Percentiles rank a stretch among this genome's conserved stretches.
phyloP scores from a whole-genome alignment of 495 filamentous ascomycete genomes.

The Neohortaea acidophila region DNA sequence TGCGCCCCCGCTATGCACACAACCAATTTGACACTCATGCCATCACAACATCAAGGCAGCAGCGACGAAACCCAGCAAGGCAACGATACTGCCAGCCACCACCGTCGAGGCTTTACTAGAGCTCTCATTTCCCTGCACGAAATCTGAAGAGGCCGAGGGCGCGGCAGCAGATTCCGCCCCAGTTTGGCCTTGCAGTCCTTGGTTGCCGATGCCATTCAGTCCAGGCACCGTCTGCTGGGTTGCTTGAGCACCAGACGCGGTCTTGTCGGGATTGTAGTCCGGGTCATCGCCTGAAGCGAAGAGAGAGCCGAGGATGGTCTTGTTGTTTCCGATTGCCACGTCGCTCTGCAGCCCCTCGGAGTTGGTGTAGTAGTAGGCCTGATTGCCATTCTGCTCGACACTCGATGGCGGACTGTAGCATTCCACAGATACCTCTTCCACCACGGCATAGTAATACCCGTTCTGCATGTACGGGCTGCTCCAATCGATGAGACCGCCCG shows the following conservation, averaged over 20 bases:
- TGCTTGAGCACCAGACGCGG: conserved; percentile 1
- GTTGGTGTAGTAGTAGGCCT: conserved; percentile 63
- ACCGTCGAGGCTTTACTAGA: conserved; percentile 15
- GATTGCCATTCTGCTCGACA: conserved; percentile 42
- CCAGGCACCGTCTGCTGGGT: conserved; percentile 26
- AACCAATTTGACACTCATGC: no score
- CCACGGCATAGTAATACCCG: conserved; percentile 78
- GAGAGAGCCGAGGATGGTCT: conserved; percentile 65
- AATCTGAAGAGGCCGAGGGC: no score
- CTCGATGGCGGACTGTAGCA: conserved; percentile 66
- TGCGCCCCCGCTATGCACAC: conserved; percentile 6
- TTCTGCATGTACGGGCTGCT: conserved; percentile 62
- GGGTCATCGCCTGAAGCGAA: conserved; percentile 48
- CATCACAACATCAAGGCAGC: conserved; percentile 16
- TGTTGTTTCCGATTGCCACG: conserved; percentile 56
- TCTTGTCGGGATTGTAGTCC: not conserved
- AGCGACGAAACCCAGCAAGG: conserved; percentile 17
- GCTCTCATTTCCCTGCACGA: conserved; percentile 7
- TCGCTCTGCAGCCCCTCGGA: conserved; percentile 53
- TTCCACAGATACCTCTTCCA: conserved; percentile 60
- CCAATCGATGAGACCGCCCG: conserved; percentile 85
- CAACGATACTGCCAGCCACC: conserved; percentile 14
- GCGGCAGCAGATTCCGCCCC: not conserved
- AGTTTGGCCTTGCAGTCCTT: not conserved
- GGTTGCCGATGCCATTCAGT: conserved; percentile 19